phyloP scores from a whole-genome alignment of 768 basidiomycete genomes.

The Chiua virens region DNA sequence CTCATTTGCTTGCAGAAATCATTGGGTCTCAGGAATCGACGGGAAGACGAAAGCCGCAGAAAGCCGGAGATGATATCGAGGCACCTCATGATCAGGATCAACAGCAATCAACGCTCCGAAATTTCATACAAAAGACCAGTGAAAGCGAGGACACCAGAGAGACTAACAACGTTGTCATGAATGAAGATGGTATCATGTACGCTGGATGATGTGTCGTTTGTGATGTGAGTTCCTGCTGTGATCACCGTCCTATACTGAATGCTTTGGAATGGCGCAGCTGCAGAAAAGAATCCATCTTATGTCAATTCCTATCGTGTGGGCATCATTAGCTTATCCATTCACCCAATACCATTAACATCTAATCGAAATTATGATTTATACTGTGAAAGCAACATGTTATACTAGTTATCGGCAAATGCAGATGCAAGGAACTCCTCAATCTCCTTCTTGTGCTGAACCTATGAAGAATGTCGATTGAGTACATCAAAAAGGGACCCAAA shows the following conservation, averaged over 20 bases:
- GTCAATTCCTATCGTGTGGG: neutral
- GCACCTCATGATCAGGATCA: conserved; percentile 19
- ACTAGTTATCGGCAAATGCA: conserved; percentile 47
- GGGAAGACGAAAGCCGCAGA: conserved; percentile 42
- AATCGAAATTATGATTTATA: neutral
- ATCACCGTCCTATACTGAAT: too few relatives aligned
- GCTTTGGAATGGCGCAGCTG: neutral
- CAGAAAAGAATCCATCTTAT: neutral
- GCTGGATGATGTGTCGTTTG: conserved; percentile 23
- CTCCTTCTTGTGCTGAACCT: conserved; percentile 89
- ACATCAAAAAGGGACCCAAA: neutral
- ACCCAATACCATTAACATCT: neutral
- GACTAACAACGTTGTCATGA: conserved; percentile 43
- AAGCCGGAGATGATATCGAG: conserved; percentile 23
- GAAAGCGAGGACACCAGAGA: conserved; percentile 24
- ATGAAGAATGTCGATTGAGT: neutral
- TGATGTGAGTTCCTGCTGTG: too few relatives aligned
- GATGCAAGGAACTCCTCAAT: conserved; percentile 69
- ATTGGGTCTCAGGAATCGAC: conserved; percentile 54
- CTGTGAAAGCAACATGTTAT: neutral
- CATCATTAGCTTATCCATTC: conserved; percentile 10
- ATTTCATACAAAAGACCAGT: conserved; percentile 41
- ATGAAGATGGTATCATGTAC: conserved; percentile 65
- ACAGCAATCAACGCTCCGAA: conserved; percentile 44
- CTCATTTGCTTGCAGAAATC: conserved; percentile 44